Evolutionary conservation across 2,329 filamentous ascomycete genomes (phyloP), one percentile per base, ranked within the genome.

Genomic region (Erysiphe pulchra): DNA sequence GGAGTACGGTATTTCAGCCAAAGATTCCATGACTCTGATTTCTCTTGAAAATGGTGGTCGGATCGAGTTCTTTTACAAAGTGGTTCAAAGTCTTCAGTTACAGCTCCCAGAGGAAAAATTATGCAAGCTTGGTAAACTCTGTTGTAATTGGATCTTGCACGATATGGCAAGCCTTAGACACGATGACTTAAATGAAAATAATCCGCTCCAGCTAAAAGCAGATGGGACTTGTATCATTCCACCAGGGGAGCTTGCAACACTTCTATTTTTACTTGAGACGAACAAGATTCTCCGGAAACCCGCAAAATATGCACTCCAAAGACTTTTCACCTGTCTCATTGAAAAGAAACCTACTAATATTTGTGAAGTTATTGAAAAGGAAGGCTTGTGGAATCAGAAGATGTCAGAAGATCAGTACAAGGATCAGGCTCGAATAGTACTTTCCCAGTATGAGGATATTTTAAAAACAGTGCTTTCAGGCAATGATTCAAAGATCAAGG

Each of bases 11-110:
- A 64, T 98, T 12, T 80, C 77, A 0, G 59, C 73, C 8, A 90
- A 90, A 57, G 90, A 98, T 55, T 86, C 87, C 1, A 71, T 81
- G 51, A 80, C 85, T 0, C 65, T 98, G 32, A 68, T 86, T 42
- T 69, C 73, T 8, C 65, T 92, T 0, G 81, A 95, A 50, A 72
- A 79, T 46, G 86, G 86, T 8, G 75, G 75, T 8, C 71, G 86
- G 38, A 63, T 90, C 4, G 77, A 93, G 52, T 94, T 86, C 59
- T 92, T 85, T 56, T 77, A 80, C 55, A 68, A 72, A 24, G 71
- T 83, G 0, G 65, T 81, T 1, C 63, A 67, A 44, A 54, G 59
- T 17, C 44, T 56, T 5, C 43, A 47, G 6, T 13, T 10, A 13
- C 42, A 50, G 9, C 44, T 43, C 24, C 43, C 47, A 4, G 38